Evolutionary conservation across 352 stramenopile genomes (phyloP).

Genomic region (Thraustochytrium striatum): DNA sequence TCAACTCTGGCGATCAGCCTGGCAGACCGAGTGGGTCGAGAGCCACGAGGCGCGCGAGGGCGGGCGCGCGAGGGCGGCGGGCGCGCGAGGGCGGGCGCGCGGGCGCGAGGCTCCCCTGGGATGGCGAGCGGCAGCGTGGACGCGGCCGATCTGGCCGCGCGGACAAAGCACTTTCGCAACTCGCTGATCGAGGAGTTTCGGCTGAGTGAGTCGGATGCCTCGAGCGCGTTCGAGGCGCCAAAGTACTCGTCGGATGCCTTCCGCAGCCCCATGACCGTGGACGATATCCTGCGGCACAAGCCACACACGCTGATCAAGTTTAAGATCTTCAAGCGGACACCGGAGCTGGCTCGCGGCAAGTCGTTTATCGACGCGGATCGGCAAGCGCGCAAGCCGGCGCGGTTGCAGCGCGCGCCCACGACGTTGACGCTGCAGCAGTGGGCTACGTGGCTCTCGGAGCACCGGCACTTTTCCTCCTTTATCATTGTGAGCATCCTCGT

Average conservation of each 20-base stretch:
- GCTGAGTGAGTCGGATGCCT: slow-evolving; percentile 39
- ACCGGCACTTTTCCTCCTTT: slow-evolving; percentile 44
- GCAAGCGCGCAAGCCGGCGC: not conserved
- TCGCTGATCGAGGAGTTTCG: slow-evolving; percentile 41
- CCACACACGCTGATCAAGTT: slow-evolving; percentile 42
- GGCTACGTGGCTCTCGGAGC: slow-evolving; percentile 13
- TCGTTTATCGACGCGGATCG: no score
- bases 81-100: no score
- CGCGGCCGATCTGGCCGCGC: slow-evolving; percentile 3
- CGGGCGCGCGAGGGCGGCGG: no score
- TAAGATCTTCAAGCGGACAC: slow-evolving; percentile 45
- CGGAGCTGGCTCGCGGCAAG: not conserved
- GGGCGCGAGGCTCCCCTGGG: no score
- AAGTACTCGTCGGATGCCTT: slow-evolving; percentile 17
- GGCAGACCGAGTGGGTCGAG: no score
- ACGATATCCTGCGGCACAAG: slow-evolving; percentile 38
- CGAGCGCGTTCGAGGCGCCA: slow-evolving; percentile 34
- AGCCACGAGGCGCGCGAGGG: no score
- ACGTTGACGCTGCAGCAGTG: slow-evolving; percentile 22
- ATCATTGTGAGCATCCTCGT: slow-evolving; percentile 19
- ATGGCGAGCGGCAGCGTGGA: not conserved
- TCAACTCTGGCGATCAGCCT: no score
- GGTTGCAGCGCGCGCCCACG: slow-evolving; percentile 6
- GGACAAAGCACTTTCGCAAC: slow-evolving; percentile 29
- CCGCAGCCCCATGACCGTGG: not conserved